Evolutionary conservation across 352 stramenopile genomes (phyloP), one percentile per base, ranked within the genome.

Genomic region (Albugo laibachii): DNA sequence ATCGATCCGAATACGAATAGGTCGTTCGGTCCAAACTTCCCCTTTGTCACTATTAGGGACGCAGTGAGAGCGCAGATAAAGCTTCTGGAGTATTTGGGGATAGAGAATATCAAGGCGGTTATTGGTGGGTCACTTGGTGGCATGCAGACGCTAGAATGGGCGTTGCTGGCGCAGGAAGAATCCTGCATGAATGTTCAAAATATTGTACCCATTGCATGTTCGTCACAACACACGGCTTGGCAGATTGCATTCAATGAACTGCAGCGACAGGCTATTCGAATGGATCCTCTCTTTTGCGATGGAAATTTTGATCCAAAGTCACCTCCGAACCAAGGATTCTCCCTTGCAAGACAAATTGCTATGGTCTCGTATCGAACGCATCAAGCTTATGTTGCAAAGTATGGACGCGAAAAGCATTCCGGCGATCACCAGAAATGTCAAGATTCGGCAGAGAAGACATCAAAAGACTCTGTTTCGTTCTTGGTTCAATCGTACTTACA

Each of bases 81-180:
- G 12, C 57, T 97, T 19, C 52, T 98, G 11, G 67, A 97, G 40
- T 65, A 81, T 51, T 59, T 98, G 10, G 67, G 75, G 15, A 79
- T 96, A 15, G 62, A 64, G 20, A 80, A 83, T 36, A 69, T 97
- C 36, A 57, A 62, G n/a, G 59, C 67, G 13, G 93, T 98, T 2
- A 83, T 98, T 52, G 93, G 93, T 27, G 93, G 92, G 14, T 96
- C 81, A n/a, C 81, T 97, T 56, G 93, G 93, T 21, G 93, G 92
- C 20, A 98, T 98, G 93, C 91, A 97, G 62, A 75, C 84, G n/a
- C 82, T 98, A 45, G 93, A 98, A 61, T 97, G 92, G 83, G 85
- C 72, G 11, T 92, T 95, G 40, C 60, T 95, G 39, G 87, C 72
- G 1, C 49, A 58, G 5, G 65, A 73, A 5, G 94, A 83, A 46